phyloP scores from a whole-genome alignment of 78 protist species.

The Tieghemostelium lacteum region DNA sequence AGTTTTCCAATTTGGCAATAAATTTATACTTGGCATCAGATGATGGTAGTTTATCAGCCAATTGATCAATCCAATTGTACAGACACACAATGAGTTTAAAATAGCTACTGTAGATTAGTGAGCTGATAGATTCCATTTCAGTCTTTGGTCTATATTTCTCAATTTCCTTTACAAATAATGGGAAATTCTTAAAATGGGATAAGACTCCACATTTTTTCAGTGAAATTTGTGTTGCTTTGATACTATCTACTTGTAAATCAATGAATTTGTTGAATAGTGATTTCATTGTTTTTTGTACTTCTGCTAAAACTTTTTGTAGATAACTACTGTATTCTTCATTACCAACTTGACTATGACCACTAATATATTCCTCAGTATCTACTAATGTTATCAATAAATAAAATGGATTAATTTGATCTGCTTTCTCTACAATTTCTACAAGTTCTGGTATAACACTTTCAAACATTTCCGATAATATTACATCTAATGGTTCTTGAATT shows the following conservation, averaged over 20 bases:
- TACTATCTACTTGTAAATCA: constrained; percentile 52
- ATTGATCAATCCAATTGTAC: constrained; percentile 39
- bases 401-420: constrained; percentile 69
- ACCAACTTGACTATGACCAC: neutral
- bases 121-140: constrained; percentile 21
- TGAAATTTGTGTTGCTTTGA: constrained; percentile 61
- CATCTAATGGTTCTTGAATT: constrained; percentile 27
- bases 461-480: constrained; percentile 55
- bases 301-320: constrained; percentile 30
- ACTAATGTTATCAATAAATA: constrained; percentile 48
- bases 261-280: constrained; percentile 61
- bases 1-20: constrained; percentile 60
- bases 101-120: constrained; percentile 36
- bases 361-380: constrained; percentile 44
- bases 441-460: constrained; percentile 32
- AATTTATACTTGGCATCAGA: constrained; percentile 36
- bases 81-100: constrained; percentile 28
- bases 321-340: constrained; percentile 12
- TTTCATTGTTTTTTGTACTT: constrained; percentile 71
- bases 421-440: constrained; percentile 45
- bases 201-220: constrained; percentile 67
- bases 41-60: constrained; percentile 50
- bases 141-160: constrained; percentile 24
- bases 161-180: constrained; percentile 33
- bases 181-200: constrained; percentile 51